Conservation (phyloP, 2,329 filamentous ascomycete genomes). For the Claviceps fusiformis region DNA sequence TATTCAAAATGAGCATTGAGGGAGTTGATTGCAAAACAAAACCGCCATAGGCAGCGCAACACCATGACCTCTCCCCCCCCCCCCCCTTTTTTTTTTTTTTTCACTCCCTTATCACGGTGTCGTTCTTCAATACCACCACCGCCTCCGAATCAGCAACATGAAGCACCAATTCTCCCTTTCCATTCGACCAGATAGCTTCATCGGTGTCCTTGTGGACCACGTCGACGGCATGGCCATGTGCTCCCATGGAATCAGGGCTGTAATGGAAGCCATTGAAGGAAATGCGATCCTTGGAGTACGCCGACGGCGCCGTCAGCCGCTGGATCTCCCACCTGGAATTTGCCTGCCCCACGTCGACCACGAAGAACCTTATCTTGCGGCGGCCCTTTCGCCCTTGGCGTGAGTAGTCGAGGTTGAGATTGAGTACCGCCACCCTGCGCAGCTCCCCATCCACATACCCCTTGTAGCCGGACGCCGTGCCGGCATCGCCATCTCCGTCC, state of each 20-base stretch:
- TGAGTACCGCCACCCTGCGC: background rate
- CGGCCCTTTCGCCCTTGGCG: background rate
- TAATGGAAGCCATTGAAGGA: background rate
- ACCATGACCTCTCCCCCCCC: too few species aligned
- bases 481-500: too few species aligned
- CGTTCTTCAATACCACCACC: background rate
- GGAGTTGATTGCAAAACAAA: too few species aligned
- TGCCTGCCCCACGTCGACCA: background rate
- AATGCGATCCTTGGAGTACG: background rate
- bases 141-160: background rate
- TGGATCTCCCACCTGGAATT: background rate
- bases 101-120: background rate
- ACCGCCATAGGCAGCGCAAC: too few species aligned
- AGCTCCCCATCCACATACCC: background rate
- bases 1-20: too few species aligned
- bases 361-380: background rate
- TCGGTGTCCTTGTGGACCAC: background rate
- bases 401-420: background rate
- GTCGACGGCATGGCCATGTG: background rate
- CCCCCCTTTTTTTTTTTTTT: too few species aligned
- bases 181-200: background rate
- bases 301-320: background rate
- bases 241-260: background rate
- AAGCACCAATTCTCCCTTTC: background rate
- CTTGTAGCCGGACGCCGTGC: background rate